These are phyloP conservation scores for Lactarius evosmus DNA, from an alignment of 768 basidiomycete species.

Conservation along the genomic window DNA sequence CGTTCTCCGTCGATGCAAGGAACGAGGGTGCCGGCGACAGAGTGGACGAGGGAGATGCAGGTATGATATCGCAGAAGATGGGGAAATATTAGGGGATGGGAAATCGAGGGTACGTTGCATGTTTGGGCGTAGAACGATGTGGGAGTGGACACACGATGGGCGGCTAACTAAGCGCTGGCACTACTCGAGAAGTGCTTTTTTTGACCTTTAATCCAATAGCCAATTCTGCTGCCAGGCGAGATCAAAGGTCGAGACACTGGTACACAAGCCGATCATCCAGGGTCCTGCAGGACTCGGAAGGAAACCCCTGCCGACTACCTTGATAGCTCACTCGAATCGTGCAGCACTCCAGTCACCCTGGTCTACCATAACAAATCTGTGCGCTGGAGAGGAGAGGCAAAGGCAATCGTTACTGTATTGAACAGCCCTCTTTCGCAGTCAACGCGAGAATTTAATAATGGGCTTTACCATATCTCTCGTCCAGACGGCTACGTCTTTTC, in stretches of 20 bases:
- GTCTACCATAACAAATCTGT: not conserved
- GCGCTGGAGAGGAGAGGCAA: not conserved
- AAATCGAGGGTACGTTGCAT: conserved; percentile 20
- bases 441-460: not conserved
- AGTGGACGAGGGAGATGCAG: not conserved
- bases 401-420: not conserved
- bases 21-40: conserved; percentile 16
- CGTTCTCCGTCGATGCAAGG: conserved; percentile 7
- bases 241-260: not conserved
- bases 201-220: conserved; percentile 8
- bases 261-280: not conserved
- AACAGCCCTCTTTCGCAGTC: not conserved
- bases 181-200: not conserved
- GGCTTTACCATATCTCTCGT: no score
- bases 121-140: not conserved
- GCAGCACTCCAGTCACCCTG: no score
- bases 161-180: conserved; percentile 5
- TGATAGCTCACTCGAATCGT: not conserved
- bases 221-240: not conserved
- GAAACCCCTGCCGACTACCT: not conserved
- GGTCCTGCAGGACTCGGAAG: not conserved
- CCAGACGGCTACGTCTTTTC: conserved; percentile 1
- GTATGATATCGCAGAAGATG: conserved; percentile 6
- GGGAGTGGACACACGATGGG: not conserved
- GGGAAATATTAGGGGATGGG: conserved; percentile 3